Evolutionary conservation across 768 basidiomycete species (phyloP).

Genomic region (Tylopilus rubrobrunneus): DNA sequence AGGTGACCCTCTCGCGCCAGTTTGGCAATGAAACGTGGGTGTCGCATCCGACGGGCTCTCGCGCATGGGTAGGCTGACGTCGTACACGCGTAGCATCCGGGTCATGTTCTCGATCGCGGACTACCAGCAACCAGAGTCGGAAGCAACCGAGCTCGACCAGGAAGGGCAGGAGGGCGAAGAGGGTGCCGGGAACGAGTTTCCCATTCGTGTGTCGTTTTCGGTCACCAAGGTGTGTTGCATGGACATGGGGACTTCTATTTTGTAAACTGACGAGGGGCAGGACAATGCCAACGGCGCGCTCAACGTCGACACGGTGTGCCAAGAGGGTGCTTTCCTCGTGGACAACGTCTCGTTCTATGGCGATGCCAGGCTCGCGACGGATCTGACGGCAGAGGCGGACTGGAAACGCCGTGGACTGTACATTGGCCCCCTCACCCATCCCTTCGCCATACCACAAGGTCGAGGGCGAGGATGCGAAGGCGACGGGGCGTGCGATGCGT

Average conservation of each 20-base stretch:
- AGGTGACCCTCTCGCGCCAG: conserved; percentile 74
- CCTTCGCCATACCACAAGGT: too few relatives aligned
- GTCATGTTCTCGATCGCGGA: conserved; percentile 93
- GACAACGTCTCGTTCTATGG: conserved; percentile 88
- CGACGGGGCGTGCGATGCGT: too few relatives aligned
- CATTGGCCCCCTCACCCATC: conserved; percentile 60
- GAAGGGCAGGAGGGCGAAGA: conserved; percentile 35
- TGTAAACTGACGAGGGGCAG: conserved; percentile 31
- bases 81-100: conserved; percentile 45
- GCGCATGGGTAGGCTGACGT: background rate
- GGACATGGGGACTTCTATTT: background rate
- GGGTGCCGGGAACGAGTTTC: conserved; percentile 45
- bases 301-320: conserved; percentile 72
- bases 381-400: conserved; percentile 83
- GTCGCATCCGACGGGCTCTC: too few relatives aligned
- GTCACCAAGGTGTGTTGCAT: conserved; percentile 68
- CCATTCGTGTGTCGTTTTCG: conserved; percentile 75
- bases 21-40: conserved; percentile 90
- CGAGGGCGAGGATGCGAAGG: too few relatives aligned
- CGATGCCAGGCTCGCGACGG: conserved; percentile 67
- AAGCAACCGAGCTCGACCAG: conserved; percentile 35
- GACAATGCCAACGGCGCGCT: conserved; percentile 57
- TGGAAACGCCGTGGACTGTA: conserved; percentile 91
- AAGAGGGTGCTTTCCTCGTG: conserved; percentile 77
- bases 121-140: conserved; percentile 56